These are phyloP conservation scores for Chrysopogon serrulatus DNA, from an alignment of 176 grass and related monocot species.

Conservation along the genomic window DNA sequence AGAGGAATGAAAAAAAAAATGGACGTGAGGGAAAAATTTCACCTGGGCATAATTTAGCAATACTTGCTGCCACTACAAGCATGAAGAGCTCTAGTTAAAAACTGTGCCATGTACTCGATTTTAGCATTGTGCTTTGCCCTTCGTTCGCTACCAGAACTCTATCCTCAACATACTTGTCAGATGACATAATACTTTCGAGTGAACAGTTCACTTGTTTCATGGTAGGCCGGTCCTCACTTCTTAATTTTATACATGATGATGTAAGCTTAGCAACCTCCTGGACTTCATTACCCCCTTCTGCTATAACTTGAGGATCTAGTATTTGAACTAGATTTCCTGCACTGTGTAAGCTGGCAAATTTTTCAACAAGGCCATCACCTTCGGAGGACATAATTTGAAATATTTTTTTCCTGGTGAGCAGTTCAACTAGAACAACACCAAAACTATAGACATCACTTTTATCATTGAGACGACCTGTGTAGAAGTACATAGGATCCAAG, in stretches of 20 bases:
- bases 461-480: slow-evolving; percentile 34
- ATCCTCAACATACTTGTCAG: no score
- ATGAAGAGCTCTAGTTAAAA: no score
- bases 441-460: slow-evolving; percentile 60
- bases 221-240: not conserved
- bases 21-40: no score
- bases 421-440: slow-evolving; percentile 45
- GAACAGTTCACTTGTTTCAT: not conserved
- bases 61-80: no score
- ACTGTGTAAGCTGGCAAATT: not conserved
- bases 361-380: not conserved
- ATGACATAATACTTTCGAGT: no score
- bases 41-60: no score
- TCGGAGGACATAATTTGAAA: slow-evolving; percentile 17
- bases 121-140: no score
- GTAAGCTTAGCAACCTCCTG: not conserved
- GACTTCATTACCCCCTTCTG: slow-evolving; percentile 1
- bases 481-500: slow-evolving; percentile 6
- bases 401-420: slow-evolving; percentile 31
- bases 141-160: no score
- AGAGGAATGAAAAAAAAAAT: no score
- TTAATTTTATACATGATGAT: not conserved
- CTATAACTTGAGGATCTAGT: not conserved
- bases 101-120: no score
- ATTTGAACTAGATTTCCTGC: not conserved